Evolutionary conservation across 2,329 filamentous ascomycete genomes (phyloP), one percentile per base, ranked within the genome.

Genomic region (Drechslerella dactyloides): DNA sequence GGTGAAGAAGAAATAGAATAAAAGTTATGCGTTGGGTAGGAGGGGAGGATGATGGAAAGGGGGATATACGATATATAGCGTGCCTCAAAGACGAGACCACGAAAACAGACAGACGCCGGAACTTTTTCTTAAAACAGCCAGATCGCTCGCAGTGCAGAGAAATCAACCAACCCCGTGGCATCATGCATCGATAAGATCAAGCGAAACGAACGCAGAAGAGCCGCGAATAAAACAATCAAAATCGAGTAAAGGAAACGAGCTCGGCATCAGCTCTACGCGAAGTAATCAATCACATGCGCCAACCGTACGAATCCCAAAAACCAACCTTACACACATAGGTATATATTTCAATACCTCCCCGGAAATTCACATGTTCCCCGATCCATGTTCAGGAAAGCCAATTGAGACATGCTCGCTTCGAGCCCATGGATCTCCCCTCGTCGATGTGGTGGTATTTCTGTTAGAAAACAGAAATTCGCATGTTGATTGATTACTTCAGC

Each of bases 341-440:
- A 33, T 68, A 50, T n/a, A 27, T 55, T 13, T 30, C 37, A 3
- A 21, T 48, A 48, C 19, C n/a, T 5, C 7, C 15, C n/a, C 19
- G 19, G 19, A 48, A 23, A 23, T 10, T 21, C n/a, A 21, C 44
- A 56, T 54, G 48, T 50, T 70, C 68, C 68, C 17, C 68, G 42
- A 53, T 58, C 24, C 55, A 53, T 53, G 68, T 72, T 72, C 60
- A 42, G 46, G 60, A 72, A 33, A 72, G 56, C 56, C 40, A 33
- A 60, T 56, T 61, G 54, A 44, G 27, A 3, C 27, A 57, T 37
- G 37, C 19, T 57, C 42, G 52, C 68, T 61, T 61, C 68, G 15
- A 61, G 68, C 68, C 68, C 68, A 61, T 61, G 55, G 52, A 72
- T 58, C 68, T 72, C 60, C 55, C 68, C 64, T 65, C 68, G 68